Base-by-base conservation (phyloP, 1,284 basidiomycete species). In the Amanita bisporigera region DNA sequence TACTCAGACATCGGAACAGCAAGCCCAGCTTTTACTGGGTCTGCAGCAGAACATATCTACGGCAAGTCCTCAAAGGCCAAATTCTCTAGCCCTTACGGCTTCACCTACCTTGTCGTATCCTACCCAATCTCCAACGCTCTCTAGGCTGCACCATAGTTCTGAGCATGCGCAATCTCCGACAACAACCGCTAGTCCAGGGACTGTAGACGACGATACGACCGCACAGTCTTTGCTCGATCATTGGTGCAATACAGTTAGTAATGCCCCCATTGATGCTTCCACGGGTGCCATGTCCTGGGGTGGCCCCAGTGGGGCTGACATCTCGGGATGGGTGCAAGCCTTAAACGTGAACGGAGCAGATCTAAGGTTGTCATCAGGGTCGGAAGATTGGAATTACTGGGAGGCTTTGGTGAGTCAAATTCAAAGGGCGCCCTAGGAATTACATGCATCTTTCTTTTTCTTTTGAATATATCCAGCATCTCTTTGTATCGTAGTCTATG, bases 381-480 rank as follows among this genome's bases (percentile, higher is more conserved):
- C 87, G 50, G 91, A 91, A 33, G 92, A 94, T 77, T 92, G 90
- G 86, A 88, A 82, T 68, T 94, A 94, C 73, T 94, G 92, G 92
- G 92, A 94, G 77, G 88, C 87, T 38, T 77, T 94, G 68, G 90
- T 94, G 17, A 91, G 88, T 73, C 90, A 91, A 72, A 90, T 93
- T 66, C 88, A 90, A 67, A 85, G 86, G 55, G 86, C 81, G 31
- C 84, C 84, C 50, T 83, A 70, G 40, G 14, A 21, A 29, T 29
- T 47, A 55, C 38, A 5, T 43, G 21, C 36, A 41, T 40, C 29
- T 41, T 38, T 29, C 38, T n/a, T 29, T 50, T 26, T 58, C 21
- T 50, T 36, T 58, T 62, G 26, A 36, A 17, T 52, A 38, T 47
- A 19, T 49, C 10, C 26, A 19, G n/a, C 26, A 49, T 49, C 21